Evolutionary conservation across 2,329 filamentous ascomycete species (phyloP), one percentile per base, ranked within the genome.

Genomic region (Pestalotiopsis sp.): DNA sequence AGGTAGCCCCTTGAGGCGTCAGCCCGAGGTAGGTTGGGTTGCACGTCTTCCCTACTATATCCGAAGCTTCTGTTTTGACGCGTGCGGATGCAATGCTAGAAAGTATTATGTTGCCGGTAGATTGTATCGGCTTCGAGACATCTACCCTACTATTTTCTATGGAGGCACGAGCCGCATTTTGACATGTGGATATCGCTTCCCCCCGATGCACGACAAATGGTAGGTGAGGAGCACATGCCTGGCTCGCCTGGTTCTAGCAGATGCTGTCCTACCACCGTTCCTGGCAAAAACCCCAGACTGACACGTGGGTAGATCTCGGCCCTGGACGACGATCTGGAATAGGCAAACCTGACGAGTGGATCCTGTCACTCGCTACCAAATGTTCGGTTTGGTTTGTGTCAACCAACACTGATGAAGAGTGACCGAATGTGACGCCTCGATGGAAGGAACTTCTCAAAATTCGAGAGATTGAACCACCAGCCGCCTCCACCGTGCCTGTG

Each of bases 291-390:
- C 59, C 59, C 59, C 59, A 36, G 59, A 62, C 31, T 62, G 61
- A 64, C 61, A 64, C 61, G 38, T 64, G 61, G 61, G 25, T 45
- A 27, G n/a, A 49, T 39, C 41, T 38, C 45, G 20, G 57, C 17
- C n/a, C 61, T 64, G 61, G 61, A 49, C n/a, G 38, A 49, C 25
- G 61, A 64, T 64, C 61, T 64, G 61, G 12, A 49, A 49, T 41
- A 64, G 38, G 31, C 61, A 64, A 49, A 64, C 23, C 17, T 20
- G 39, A 23, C 38, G 20, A 25, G 38, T 23, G 39, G 45, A 52
- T 52, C 45, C 39, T 23, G 38, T 23, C 38, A n/a, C 36, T 64
- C 59, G 59, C 31, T 49, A 64, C 61, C 61, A 64, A 31, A 45
- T 45, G 17, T 17, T 45, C 39, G 61, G 61, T 62, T 62, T 9